Conservation (phyloP, 805 yeast species). For the Scheffersomyces lignosus region DNA sequence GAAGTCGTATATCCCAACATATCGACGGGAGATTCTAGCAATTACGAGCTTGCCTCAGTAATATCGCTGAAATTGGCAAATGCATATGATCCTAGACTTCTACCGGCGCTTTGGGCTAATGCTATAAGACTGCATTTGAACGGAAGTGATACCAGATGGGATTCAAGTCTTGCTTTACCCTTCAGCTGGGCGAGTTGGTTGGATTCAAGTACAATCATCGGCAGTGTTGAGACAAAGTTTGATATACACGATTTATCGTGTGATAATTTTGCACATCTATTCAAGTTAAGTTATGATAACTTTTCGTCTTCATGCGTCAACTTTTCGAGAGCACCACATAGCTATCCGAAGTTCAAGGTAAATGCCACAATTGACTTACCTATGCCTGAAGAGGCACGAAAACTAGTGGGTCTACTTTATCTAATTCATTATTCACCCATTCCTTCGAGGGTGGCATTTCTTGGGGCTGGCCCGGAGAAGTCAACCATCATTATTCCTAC, state of each 20-base stretch:
- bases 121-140: constrained; percentile 3
- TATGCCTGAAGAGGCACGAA: constrained; percentile 28
- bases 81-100: constrained; percentile 29
- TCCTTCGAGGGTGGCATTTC: constrained; percentile 29
- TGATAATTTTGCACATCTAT: constrained; percentile 11
- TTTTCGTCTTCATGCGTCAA: constrained; percentile 1
- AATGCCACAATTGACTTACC: constrained; percentile 18
- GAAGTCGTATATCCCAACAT: too few species aligned
- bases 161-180: constrained; percentile 22
- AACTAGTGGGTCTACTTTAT: constrained; percentile 33
- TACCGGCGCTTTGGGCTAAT: constrained; percentile 26
- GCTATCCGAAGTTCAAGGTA: constrained; percentile 20
- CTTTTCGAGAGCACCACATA: background rate
- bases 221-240: constrained; percentile 1
- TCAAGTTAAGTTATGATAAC: constrained; percentile 1
- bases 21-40: too few species aligned
- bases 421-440: constrained; percentile 25
- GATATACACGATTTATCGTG: constrained; percentile 13
- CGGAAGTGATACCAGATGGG: constrained; percentile 16
- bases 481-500: constrained; percentile 26
- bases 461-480: constrained; percentile 22
- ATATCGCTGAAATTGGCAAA: background rate
- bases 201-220: background rate
- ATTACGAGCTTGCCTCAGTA: too few species aligned
- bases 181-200: constrained; percentile 34